Evolutionary conservation across 2,329 filamentous ascomycete species (phyloP), one percentile per base, ranked within the genome.

Genomic region (Graphium sp.): DNA sequence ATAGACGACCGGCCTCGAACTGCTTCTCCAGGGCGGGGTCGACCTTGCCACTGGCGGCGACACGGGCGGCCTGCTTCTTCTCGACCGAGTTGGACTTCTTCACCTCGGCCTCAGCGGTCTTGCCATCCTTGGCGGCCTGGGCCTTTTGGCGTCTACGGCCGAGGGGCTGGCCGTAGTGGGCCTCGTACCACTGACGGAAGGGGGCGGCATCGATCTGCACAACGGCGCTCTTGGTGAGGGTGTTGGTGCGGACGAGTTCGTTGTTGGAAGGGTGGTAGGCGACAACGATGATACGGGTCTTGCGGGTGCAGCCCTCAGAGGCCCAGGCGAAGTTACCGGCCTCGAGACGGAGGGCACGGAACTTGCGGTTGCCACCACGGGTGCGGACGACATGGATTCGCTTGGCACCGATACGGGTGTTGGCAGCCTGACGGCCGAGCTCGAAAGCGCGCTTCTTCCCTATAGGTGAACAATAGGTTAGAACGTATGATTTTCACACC

Each of bases 211-310:
- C 89, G 64, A 98, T 69, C 73, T 98, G 89, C 59, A 98, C 82
- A 53, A 98, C 82, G 66, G 89, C 89, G 55, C 83, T 83, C 69
- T 85, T 91, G 73, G 89, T 98, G 59, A 98, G 74, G 68, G 89
- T 95, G 79, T 98, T 98, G 64, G 89, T 98, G 56, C 89, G 89
- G 71, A 98, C 85, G 49, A 98, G 75, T 70, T 98, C 89, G 83
- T 98, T 98, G 85, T 98, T 98, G 60, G 87, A 94, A 40, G 89
- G 91, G 67, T 98, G 91, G 81, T 84, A 98, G 58, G 77, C 79
- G 65, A 98, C 91, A 52, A 70, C 84, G 60, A 98, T 94, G 60
- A 98, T 81, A 71, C 91, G 89, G 63, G 82, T 84, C 78, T 98
- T 98, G 76, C 89, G 87, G 64, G 87, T 81, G 62, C 84, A 70